Base-by-base conservation (phyloP, 2,329 filamentous ascomycete genomes). In the Ophiocordyceps australis region DNA sequence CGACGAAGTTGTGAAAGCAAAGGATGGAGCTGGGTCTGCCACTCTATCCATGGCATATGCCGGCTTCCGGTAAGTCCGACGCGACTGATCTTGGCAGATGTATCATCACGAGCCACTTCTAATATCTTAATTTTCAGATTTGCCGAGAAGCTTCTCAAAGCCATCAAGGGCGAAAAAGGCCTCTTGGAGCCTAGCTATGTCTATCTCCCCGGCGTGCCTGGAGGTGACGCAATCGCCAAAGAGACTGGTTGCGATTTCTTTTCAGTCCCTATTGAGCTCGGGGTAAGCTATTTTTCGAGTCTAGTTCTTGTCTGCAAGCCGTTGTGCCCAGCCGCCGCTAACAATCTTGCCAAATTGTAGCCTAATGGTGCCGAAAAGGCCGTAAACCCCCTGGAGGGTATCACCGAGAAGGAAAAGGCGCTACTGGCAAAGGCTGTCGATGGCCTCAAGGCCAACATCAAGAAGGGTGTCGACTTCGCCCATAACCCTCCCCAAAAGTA, bases 11-110 rank as follows among this genome's bases (percentile, higher is more conserved):
- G 83, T 93, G 52, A 74, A 86, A 66, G 83, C 83, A 49, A 93
- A 93, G 71, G 79, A 89, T 38, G 83, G 83, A 45, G 74, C 74
- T 47, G 83, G 83, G 37, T 91, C 81, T 33, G 83, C 83, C 38
- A 93, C 83, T 31, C 67, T 93, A 28, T 92, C 82, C 42, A 93
- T 93, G 83, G 83, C 83, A 33, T 91, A 83, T 50, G 89, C 89
- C 39, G 89, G 89, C 39, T 95, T 74, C 72, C 78, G 82, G 77
- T 85, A 57, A 38, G 64, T 45, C 30, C 21, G n/a, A 22, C 18
- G 12, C 14, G n/a, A 15, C 13, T n/a, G 22, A 13, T 7, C 7
- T 7, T 7, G 22, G 5, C 14, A n/a, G 9, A 9, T 12, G 11
- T 13, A 21, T 8, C 5, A 11, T 13, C 12, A 17, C 18, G n/a